Conservation (phyloP, 345 rosid genomes). For the Salix arbutifolia region DNA sequence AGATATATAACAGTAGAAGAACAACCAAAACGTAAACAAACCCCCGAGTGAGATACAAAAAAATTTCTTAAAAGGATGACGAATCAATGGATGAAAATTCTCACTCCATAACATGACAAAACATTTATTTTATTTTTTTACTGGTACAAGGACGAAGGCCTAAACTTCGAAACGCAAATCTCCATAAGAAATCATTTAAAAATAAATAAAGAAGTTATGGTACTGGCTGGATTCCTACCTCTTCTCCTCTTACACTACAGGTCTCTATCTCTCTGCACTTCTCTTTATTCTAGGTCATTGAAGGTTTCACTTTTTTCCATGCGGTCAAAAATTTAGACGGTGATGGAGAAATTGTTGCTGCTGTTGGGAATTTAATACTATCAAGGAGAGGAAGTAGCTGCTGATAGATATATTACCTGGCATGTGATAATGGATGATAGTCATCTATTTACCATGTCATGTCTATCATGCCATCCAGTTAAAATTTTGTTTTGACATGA, state of each 20-base stretch:
- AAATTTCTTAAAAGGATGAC: constrained; percentile 28
- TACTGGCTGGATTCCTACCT: background rate
- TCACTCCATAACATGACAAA: constrained; percentile 31
- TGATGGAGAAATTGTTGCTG: background rate
- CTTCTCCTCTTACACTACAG: constrained; percentile 1
- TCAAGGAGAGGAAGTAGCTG: background rate
- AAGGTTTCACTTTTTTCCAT: constrained; percentile 25
- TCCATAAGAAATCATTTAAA: constrained; percentile 13
- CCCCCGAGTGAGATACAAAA: background rate
- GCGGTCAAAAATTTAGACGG: constrained; percentile 28
- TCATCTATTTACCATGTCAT: constrained; percentile 5
- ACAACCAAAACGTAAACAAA: background rate
- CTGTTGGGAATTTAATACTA: background rate
- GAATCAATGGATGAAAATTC: constrained; percentile 65
- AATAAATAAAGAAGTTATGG: background rate
- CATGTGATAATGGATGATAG: constrained; percentile 4
- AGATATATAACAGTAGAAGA: background rate
- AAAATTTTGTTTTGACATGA: background rate
- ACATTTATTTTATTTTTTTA: background rate
- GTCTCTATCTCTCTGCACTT: constrained; percentile 14
- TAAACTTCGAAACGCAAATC: constrained; percentile 22
- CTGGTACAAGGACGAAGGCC: constrained; percentile 11
- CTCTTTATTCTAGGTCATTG: constrained; percentile 17
- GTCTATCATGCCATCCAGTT: background rate
- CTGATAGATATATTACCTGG: background rate